These are phyloP conservation scores for Amphibolis antarctica DNA, from an alignment of 106 monocot species.

Conservation along the genomic window DNA sequence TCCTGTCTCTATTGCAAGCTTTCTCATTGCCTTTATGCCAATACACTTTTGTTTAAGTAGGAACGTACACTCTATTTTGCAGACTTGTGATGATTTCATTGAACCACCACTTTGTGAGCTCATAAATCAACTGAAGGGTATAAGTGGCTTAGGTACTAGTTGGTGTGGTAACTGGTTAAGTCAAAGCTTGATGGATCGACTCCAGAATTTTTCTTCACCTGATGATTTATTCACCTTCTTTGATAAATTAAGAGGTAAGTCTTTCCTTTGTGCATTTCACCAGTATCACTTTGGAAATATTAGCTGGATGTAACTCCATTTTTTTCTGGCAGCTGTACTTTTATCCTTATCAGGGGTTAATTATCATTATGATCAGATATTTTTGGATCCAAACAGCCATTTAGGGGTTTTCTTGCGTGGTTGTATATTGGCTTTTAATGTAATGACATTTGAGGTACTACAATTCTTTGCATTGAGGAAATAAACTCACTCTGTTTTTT, in stretches of 20 bases:
- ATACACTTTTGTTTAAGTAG: too few species aligned
- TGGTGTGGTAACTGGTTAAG: constrained; percentile 32
- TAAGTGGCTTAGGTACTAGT: constrained; percentile 18
- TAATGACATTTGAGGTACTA: constrained; percentile 80
- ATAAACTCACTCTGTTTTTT: neutral
- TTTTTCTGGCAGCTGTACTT: constrained; percentile 39
- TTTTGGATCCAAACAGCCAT: constrained; percentile 75
- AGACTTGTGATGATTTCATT: constrained; percentile 77
- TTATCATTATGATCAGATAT: constrained; percentile 59
- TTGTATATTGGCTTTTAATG: constrained; percentile 71
- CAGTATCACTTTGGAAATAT: neutral
- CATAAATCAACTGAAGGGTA: constrained; percentile 49
- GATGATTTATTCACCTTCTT: constrained; percentile 95
- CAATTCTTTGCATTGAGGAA: neutral
- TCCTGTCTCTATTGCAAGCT: too few species aligned
- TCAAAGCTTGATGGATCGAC: constrained; percentile 43
- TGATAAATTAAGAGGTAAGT: constrained; percentile 67
- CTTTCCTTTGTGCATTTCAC: neutral
- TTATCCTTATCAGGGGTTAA: constrained; percentile 24
- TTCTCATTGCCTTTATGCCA: too few species aligned
- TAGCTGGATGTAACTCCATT: neutral
- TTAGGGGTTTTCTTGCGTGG: constrained; percentile 77
- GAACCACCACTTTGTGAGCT: constrained; percentile 74
- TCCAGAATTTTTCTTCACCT: constrained; percentile 53
- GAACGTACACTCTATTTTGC: neutral